Conservation (phyloP, 2,329 filamentous ascomycete genomes). For the Rachicladosporium sp. region DNA sequence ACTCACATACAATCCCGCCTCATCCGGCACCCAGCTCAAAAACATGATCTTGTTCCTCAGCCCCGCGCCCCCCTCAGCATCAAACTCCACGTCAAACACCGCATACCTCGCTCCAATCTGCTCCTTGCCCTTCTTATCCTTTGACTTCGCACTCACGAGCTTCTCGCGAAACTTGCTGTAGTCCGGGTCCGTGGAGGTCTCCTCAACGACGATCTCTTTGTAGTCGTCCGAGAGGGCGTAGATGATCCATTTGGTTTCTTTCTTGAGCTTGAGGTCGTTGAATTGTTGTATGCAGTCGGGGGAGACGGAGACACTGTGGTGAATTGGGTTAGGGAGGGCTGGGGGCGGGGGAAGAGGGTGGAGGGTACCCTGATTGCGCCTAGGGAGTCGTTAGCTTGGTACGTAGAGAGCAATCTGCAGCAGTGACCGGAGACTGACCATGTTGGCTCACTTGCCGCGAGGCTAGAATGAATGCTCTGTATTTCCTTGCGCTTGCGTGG, state of each 20-base stretch:
- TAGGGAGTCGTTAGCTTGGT: not conserved
- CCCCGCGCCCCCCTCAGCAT: conserved; percentile 59
- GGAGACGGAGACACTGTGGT: conserved; percentile 54
- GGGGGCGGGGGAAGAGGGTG: not conserved
- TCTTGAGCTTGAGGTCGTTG: conserved; percentile 74
- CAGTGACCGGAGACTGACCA: too few relatives aligned
- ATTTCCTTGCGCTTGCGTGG: too few relatives aligned
- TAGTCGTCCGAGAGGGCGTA: conserved; percentile 77
- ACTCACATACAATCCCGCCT: conserved; percentile 64
- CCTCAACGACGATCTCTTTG: conserved; percentile 71
- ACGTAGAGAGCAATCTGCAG: too few relatives aligned
- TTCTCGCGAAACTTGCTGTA: conserved; percentile 65
- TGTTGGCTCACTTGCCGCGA: too few relatives aligned
- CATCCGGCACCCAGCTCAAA: conserved; percentile 70
- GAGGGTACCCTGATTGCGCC: conserved; percentile 6
- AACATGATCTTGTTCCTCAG: conserved; percentile 65
- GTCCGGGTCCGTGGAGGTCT: conserved; percentile 53
- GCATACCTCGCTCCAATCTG: conserved; percentile 62
- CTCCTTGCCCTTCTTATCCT: conserved; percentile 50
- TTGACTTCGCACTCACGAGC: conserved; percentile 60
- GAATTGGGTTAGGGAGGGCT: not conserved
- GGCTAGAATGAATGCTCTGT: too few relatives aligned
- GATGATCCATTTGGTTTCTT: conserved; percentile 71
- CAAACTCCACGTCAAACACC: conserved; percentile 75
- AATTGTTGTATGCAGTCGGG: conserved; percentile 57